These are phyloP conservation scores for Trichoderma afroharzianum DNA, from an alignment of 2,329 filamentous ascomycete genomes.

Conservation along the genomic window DNA sequence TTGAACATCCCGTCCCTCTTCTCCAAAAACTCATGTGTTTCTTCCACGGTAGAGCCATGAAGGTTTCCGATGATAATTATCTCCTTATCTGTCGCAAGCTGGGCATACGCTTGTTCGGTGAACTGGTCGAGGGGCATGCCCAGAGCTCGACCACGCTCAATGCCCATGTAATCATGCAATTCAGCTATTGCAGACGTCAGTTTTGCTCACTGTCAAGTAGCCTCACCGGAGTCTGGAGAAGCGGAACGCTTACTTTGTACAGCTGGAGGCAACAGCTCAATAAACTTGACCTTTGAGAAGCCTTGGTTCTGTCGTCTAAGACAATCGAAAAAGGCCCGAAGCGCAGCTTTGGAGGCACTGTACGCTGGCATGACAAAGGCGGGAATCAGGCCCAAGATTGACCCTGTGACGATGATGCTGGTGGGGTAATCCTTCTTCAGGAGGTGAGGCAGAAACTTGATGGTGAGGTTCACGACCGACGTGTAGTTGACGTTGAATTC, in stretches of 20 bases:
- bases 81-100: slow-evolving; percentile 9
- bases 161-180: slow-evolving; percentile 8
- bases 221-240: background rate
- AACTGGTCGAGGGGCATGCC: slow-evolving; percentile 16
- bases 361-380: slow-evolving; percentile 22
- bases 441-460: slow-evolving; percentile 22
- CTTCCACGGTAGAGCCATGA: background rate
- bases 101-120: slow-evolving; percentile 1
- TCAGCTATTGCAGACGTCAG: slow-evolving; percentile 3
- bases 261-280: slow-evolving; percentile 22
- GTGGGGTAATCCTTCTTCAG: slow-evolving; percentile 17
- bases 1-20: background rate
- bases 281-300: slow-evolving; percentile 18
- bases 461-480: slow-evolving; percentile 22
- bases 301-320: slow-evolving; percentile 21
- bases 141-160: background rate
- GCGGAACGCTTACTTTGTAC: slow-evolving; percentile 20
- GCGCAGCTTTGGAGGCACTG: slow-evolving; percentile 23
- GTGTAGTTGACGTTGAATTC: slow-evolving; percentile 23
- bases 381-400: slow-evolving; percentile 20
- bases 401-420: slow-evolving; percentile 22
- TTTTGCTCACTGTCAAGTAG: background rate
- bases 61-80: background rate
- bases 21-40: background rate
- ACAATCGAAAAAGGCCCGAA: slow-evolving; percentile 22